Conservation (phyloP, 768 basidiomycete genomes). For the Suillus ampliporus region DNA sequence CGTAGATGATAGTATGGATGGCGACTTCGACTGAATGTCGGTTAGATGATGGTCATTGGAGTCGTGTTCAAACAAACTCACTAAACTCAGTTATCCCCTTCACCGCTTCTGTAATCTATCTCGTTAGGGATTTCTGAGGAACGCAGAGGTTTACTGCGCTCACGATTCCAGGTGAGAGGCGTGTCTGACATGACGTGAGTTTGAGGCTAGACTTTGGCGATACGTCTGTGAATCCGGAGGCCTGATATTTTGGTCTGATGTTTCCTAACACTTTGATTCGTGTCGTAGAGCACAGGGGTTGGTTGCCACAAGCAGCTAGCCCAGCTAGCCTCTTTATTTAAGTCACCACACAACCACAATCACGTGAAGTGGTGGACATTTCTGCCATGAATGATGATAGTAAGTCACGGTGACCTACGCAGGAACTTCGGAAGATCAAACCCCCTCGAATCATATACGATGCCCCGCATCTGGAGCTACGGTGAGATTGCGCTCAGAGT, state of each 20-base stretch:
- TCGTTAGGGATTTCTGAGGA: constrained; percentile 14
- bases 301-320: background rate
- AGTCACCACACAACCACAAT: too few species aligned
- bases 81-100: constrained; percentile 75
- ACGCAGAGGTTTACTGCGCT: constrained; percentile 20
- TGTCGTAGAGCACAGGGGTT: background rate
- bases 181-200: constrained; percentile 25
- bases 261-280: background rate
- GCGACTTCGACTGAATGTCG: constrained; percentile 82
- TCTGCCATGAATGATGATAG: too few species aligned
- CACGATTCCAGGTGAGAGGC: constrained; percentile 47
- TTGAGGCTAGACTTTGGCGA: background rate
- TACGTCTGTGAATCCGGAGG: background rate
- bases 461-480: too few species aligned
- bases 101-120: constrained; percentile 54
- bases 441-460: too few species aligned
- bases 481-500: too few species aligned
- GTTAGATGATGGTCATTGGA: constrained; percentile 13
- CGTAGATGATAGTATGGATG: constrained; percentile 90
- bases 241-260: background rate
- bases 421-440: too few species aligned
- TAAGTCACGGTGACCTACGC: too few species aligned
- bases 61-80: constrained; percentile 38
- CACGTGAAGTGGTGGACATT: too few species aligned
- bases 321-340: too few species aligned